Conservation (phyloP, 495 filamentous ascomycete genomes). For the Staphylotrichum tortipilum region DNA sequence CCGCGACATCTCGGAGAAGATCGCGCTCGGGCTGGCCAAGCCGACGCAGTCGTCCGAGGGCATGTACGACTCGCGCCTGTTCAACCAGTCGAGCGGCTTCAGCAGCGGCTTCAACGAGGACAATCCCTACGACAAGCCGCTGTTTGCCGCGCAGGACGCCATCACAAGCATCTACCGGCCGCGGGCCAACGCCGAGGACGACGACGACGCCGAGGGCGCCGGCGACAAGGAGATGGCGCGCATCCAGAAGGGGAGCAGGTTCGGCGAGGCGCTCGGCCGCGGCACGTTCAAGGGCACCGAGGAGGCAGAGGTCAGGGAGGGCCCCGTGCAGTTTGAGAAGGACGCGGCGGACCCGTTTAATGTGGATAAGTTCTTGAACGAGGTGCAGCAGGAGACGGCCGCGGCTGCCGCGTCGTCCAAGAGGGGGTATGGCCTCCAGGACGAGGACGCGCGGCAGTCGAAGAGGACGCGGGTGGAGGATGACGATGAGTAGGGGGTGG, state of each 20-base stretch:
- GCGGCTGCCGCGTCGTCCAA: slow-evolving; percentile 39
- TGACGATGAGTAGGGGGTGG: slow-evolving; percentile 39
- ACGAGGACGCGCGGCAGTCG: slow-evolving; percentile 54
- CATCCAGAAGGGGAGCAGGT: slow-evolving; percentile 73
- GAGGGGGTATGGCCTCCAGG: slow-evolving; percentile 81
- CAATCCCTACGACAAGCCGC: slow-evolving; percentile 91
- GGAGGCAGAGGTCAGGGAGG: slow-evolving; percentile 78
- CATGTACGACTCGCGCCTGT: slow-evolving; percentile 95
- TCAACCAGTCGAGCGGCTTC: slow-evolving; percentile 90
- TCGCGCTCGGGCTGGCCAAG: slow-evolving; percentile 90
- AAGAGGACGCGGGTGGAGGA: slow-evolving; percentile 79
- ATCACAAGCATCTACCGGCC: slow-evolving; percentile 93
- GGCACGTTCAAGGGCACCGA: slow-evolving; percentile 85
- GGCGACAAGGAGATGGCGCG: slow-evolving; percentile 75
- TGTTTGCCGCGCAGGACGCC: slow-evolving; percentile 95
- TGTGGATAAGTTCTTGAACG: slow-evolving; percentile 83
- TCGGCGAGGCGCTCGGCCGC: slow-evolving; percentile 73
- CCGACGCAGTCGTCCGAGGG: slow-evolving; percentile 80
- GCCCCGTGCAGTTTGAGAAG: slow-evolving; percentile 98
- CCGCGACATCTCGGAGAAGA: slow-evolving; percentile 95
- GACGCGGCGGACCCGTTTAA: slow-evolving; percentile 81
- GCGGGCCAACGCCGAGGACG: slow-evolving; percentile 56
- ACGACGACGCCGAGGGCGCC: slow-evolving; percentile 70
- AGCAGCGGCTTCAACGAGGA: slow-evolving; percentile 92
- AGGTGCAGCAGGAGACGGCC: slow-evolving; percentile 51